Evolutionary conservation across 2,329 filamentous ascomycete species (phyloP), one percentile per base, ranked within the genome.

Genomic region (Ceratocystiopsis minuta): DNA sequence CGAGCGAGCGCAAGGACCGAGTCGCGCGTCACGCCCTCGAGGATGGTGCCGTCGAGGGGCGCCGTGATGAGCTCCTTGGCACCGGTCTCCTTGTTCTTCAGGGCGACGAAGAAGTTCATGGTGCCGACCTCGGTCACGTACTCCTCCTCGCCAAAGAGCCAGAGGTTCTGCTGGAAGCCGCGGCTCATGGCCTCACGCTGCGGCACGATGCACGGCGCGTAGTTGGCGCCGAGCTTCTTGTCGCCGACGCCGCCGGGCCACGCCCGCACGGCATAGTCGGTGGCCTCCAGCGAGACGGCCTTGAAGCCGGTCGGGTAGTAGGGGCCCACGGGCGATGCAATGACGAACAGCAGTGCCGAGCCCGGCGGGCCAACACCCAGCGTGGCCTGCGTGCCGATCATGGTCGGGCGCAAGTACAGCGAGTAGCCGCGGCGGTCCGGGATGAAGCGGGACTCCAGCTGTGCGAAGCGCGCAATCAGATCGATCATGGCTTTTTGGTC

Each of bases 301-400:
- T 96, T 96, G 77, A 98, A 96, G 46, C 90, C 90, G 2, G 88
- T 95, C 2, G 87, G 88, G 63, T 95, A 98, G 69, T 98, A 98
- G 2, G 90, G 90, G 1, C 90, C 90, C 14, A 98, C 90, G 45
- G 90, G 90, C 18, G 83, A 93, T 36, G 90, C 88, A 61, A 98
- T 98, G 49, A 95, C 79, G 61, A 82, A 98, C 49, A 98, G 74
- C 47, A 98, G 70, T 11, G 90, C 90, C 13, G 82, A 92, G 35
- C 85, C 84, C 3, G 90, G 90, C n/a, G 86, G 77, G 33, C 83
- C 81, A 47, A 98, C 85, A 46, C 90, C 90, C 31, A 98, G 76
- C 12, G 88, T 96, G 58, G 78, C 78, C 60, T 98, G 90, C 5
- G 90, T 98, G 51, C 90, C 90, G 57, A 98, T 98, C 72, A 98